Conservation (phyloP, 305 asterid genomes). For the Ajuga reptans region DNA sequence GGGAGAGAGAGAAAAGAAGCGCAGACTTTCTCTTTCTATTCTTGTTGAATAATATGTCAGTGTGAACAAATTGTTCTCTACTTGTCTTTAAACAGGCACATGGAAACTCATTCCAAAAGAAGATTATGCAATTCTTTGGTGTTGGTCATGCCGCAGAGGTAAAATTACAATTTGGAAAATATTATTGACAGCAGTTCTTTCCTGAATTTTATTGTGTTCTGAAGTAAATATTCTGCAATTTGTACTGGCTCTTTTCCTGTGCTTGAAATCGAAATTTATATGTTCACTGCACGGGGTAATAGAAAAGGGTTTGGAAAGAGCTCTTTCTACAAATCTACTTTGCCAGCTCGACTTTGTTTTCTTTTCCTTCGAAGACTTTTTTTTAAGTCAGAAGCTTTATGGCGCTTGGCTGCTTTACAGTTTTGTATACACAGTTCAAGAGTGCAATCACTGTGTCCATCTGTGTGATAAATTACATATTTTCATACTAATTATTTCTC, state of each 20-base stretch:
- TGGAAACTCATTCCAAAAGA: slow-evolving; percentile 78
- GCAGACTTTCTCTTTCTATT: not conserved
- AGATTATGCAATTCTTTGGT: slow-evolving; percentile 59
- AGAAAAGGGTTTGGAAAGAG: no score
- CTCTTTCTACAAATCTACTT: no score
- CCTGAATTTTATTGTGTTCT: not conserved
- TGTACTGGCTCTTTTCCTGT: not conserved
- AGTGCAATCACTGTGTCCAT: no score
- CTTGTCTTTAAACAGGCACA: slow-evolving; percentile 40
- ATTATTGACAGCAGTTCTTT: not conserved
- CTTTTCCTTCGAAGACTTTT: not conserved
- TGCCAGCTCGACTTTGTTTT: no score
- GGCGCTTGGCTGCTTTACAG: not conserved
- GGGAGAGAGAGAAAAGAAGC: not conserved
- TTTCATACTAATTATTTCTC: no score
- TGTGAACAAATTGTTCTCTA: not conserved
- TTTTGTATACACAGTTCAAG: not conserved
- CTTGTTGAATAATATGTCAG: not conserved
- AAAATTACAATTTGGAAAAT: slow-evolving; percentile 15
- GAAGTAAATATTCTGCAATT: not conserved
- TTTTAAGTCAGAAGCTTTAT: not conserved
- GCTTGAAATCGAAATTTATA: no score
- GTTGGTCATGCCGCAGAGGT: slow-evolving; percentile 50
- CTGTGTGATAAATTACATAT: no score
- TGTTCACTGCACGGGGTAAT: no score